Percentiles rank a stretch among this genome's conserved stretches.
These are phyloP conservation scores for Heritiera littoralis DNA, from an alignment of 345 rosid genomes.

Conservation along the genomic window DNA sequence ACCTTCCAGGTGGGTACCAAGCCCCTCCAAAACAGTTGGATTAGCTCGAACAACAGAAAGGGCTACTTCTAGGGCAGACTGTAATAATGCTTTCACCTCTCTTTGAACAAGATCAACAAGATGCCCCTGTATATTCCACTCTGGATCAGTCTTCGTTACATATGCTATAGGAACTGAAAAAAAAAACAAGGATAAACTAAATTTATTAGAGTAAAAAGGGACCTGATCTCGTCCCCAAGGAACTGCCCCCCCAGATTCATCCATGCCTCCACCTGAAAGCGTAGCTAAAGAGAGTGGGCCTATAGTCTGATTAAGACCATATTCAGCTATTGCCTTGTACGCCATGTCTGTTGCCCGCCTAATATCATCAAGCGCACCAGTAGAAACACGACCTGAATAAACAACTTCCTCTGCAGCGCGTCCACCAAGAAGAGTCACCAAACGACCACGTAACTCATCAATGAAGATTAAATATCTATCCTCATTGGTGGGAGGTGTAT, in stretches of 20 bases:
- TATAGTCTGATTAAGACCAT: constrained; percentile 83
- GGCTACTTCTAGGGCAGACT: constrained; percentile 76
- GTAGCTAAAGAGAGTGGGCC: constrained; percentile 89
- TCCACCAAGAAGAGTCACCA: constrained; percentile 97
- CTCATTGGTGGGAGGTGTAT: constrained; percentile 76
- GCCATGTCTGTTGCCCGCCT: constrained; percentile 94
- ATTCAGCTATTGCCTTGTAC: constrained; percentile 94
- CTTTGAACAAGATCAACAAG: constrained; percentile 88
- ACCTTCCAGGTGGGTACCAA: constrained; percentile 96
- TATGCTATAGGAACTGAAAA: neutral
- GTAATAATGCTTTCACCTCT: constrained; percentile 78
- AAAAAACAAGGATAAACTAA: neutral
- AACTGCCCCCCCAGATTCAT: constrained; percentile 63
- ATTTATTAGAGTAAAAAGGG: constrained; percentile 5
- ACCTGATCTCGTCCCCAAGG: constrained; percentile 97
- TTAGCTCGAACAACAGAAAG: constrained; percentile 80
- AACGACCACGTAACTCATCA: constrained; percentile 92
- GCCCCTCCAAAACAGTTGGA: constrained; percentile 83
- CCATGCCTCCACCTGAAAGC: constrained; percentile 83
- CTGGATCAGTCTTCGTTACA: constrained; percentile 15
- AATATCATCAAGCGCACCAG: constrained; percentile 96
- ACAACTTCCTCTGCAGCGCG: constrained; percentile 97
- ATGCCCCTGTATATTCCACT: constrained; percentile 59
- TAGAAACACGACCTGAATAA: constrained; percentile 87
- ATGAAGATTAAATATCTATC: constrained; percentile 91